Evolutionary conservation across 306 rosid genomes (phyloP), one percentile per base, ranked within the genome.

Genomic region (Amphicarpaea edgeworthii): DNA sequence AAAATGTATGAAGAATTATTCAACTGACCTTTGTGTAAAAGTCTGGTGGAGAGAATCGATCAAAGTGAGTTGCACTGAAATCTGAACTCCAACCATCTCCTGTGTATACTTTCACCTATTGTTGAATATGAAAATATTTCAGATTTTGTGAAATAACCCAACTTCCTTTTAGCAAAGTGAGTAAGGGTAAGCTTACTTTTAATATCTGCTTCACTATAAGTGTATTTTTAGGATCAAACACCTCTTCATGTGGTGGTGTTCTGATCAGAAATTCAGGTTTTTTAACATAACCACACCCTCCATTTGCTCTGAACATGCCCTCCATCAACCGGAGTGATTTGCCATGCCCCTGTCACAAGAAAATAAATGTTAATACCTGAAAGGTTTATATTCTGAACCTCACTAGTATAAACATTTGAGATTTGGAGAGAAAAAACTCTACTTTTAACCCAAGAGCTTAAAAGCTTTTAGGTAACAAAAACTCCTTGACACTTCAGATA

Each of bases 261-360:
- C 20, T 67, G 75, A 87, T 53, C 51, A 94, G 83, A 81, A 87
- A 86, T 21, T 82, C 90, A 6, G 98, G 97, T 61, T 88, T 94
- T 68, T 88, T 94, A 62, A 93, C 82, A 75, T 88, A 91, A 63
- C 98, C 98, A 66, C 97, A 88, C 40, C 88, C 95, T 67, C 98
- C 98, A 74, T 94, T 94, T 61, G 89, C 90, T 86, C 83, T 88
- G 66, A 91, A 94, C 97, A 94, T 91, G 80, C 97, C 98, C 34
- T 85, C 91, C 98, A 91, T 90, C 75, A 62, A 57, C 89, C 94
- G 71, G 4, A 91, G 90, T 49, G 87, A 83, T 87, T 87, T 94
- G 1, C 87, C 97, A 70, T 85, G 82, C 23, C 97, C 95, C 98
- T 93, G 71, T 65, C 64, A 34, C 3, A 54, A 59, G 17, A 73